These are phyloP conservation scores for Yamadazyma songkhlaensis DNA, from an alignment of 1,139 yeast genomes.

Conservation along the genomic window DNA sequence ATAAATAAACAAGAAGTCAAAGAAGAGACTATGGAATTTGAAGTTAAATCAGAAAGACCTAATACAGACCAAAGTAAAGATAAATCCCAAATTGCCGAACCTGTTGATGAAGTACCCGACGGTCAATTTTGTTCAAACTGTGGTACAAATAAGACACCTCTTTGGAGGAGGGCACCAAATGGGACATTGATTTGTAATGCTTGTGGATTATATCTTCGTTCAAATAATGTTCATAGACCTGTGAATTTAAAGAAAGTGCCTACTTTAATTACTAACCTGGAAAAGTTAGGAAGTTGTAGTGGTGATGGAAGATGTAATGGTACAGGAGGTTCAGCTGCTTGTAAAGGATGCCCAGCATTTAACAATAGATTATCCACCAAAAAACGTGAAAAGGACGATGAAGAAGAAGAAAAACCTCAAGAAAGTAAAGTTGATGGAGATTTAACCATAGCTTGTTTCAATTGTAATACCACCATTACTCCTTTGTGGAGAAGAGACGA, in stretches of 20 bases:
- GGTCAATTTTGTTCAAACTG: constrained; percentile 64
- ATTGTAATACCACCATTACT: constrained; percentile 81
- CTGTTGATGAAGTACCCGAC: constrained; percentile 11
- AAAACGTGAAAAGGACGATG: background rate
- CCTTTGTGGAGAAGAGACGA: constrained; percentile 88
- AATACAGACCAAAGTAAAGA: background rate
- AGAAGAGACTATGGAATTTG: background rate
- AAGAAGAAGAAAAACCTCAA: background rate
- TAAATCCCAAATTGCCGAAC: background rate
- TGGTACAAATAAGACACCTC: constrained; percentile 65
- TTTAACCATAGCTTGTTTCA: constrained; percentile 71
- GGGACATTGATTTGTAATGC: constrained; percentile 69
- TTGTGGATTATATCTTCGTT: constrained; percentile 60
- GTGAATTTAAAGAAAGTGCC: constrained; percentile 71
- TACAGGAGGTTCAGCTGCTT: constrained; percentile 78
- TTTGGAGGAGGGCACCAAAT: constrained; percentile 68
- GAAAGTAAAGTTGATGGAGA: constrained; percentile 16
- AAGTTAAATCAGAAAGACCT: too few relatives aligned
- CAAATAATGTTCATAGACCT: constrained; percentile 52
- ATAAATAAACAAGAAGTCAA: background rate
- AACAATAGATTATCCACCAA: constrained; percentile 57
- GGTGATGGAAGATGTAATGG: constrained; percentile 88
- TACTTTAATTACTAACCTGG: constrained; percentile 46
- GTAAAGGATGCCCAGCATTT: constrained; percentile 80
- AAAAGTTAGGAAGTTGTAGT: constrained; percentile 61